Percentiles rank a stretch among this genome's conserved stretches.
These are phyloP conservation scores for Pseudotsuga menziesii DNA, from an alignment of 75 land plant species.

Conservation along the genomic window DNA sequence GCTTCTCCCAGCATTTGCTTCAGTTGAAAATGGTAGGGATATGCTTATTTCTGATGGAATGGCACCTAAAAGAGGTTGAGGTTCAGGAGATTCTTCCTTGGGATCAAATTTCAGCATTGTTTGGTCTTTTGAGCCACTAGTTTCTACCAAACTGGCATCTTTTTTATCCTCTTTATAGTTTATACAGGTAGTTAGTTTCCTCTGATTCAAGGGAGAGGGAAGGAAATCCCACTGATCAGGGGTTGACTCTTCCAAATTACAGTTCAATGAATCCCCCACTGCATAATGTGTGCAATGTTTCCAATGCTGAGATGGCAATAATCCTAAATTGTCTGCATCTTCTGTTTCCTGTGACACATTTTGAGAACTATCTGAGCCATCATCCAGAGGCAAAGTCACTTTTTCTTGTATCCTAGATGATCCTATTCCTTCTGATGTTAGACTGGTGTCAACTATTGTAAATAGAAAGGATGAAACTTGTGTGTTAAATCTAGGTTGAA, in stretches of 20 bases:
- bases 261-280: neutral
- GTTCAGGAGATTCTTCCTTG: neutral
- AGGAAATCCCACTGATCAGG: neutral
- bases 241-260: neutral
- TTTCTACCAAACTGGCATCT: slow-evolving; percentile 4
- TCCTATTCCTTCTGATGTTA: slow-evolving; percentile 16
- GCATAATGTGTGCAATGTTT: neutral
- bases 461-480: slow-evolving; percentile 20
- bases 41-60: neutral
- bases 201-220: neutral
- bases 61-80: neutral
- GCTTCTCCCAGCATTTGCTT: neutral
- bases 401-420: slow-evolving; percentile 21
- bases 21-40: neutral
- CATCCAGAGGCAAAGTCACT: slow-evolving; percentile 39
- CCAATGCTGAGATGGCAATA: neutral
- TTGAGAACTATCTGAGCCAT: neutral
- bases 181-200: neutral
- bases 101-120: neutral
- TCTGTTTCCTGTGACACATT: neutral
- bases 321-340: neutral
- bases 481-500: slow-evolving; percentile 30
- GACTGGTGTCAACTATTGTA: slow-evolving; percentile 61
- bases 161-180: neutral
- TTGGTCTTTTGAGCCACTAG: neutral